Percentiles rank a stretch among this genome's conserved stretches.
These are phyloP conservation scores for Tetraselmis striata DNA, from an alignment of 139 green algal species.

Conservation along the genomic window DNA sequence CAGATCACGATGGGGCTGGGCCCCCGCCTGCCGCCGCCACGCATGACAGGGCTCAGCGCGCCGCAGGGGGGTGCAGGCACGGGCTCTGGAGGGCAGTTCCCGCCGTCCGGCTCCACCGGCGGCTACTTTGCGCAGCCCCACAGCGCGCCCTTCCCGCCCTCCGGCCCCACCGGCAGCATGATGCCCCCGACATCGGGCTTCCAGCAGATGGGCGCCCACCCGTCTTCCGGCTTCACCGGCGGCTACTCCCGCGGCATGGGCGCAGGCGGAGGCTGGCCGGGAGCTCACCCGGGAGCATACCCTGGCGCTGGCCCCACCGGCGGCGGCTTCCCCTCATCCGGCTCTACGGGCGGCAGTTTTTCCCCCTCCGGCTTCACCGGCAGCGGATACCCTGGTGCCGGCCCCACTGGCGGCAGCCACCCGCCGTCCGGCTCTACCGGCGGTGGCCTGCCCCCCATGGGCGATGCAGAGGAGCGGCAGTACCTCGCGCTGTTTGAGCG, in stretches of 20 bases:
- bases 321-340: not conserved
- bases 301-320: not conserved
- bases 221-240: not conserved
- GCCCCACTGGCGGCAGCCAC: not conserved
- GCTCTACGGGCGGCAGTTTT: not conserved
- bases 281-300: no score
- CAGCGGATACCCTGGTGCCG: not conserved
- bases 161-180: not conserved
- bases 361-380: not conserved
- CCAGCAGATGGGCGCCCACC: not conserved
- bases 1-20: slow-evolving; percentile 47
- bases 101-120: not conserved
- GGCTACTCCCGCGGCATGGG: no score
- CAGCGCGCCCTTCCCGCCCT: not conserved
- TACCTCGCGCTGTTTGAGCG: not conserved
- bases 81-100: not conserved
- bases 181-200: no score
- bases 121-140: not conserved
- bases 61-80: no score
- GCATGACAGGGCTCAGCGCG: slow-evolving; percentile 37
- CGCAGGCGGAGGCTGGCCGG: no score
- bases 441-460: not conserved
- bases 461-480: not conserved
- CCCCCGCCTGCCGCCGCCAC: slow-evolving; percentile 43
- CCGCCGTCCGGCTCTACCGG: not conserved